phyloP scores from a whole-genome alignment of 2,329 filamentous ascomycete species.

The Cladosporium phlei region DNA sequence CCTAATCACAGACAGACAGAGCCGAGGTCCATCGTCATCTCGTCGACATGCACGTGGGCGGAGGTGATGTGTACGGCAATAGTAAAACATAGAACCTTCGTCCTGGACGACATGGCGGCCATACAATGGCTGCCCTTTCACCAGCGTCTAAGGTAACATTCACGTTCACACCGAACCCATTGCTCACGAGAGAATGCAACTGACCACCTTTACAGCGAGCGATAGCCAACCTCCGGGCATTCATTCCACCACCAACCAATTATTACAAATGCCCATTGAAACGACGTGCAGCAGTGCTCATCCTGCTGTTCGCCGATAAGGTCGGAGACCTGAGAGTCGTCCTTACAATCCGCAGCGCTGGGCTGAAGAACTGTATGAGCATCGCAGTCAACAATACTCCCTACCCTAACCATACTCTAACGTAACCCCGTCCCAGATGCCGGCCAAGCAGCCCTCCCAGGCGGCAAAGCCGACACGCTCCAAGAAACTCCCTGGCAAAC shows the following conservation, averaged over 20 bases:
- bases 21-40: no score
- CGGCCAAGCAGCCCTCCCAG: slow-evolving; percentile 43
- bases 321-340: slow-evolving; percentile 69
- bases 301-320: slow-evolving; percentile 81
- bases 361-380: slow-evolving; percentile 54
- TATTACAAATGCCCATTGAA: slow-evolving; percentile 54
- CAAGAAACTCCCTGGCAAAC: slow-evolving; percentile 65
- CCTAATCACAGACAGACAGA: no score
- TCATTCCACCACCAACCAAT: slow-evolving; percentile 52
- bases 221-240: slow-evolving; percentile 53
- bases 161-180: no score
- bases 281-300: slow-evolving; percentile 77
- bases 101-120: slow-evolving; percentile 18
- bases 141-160: slow-evolving; percentile 32
- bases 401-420: no score
- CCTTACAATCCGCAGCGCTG: slow-evolving; percentile 57
- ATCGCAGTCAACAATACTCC: no score
- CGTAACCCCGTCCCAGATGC: slow-evolving; percentile 65
- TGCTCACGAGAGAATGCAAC: not conserved
- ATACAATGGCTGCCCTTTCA: slow-evolving; percentile 29
- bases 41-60: no score
- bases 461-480: slow-evolving; percentile 52
- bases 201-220: slow-evolving; percentile 35
- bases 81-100: not conserved
- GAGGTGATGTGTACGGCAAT: no score